Evolutionary conservation across 495 filamentous ascomycete species (phyloP), one percentile per base, ranked within the genome.

Genomic region (Penicillium alfredii): DNA sequence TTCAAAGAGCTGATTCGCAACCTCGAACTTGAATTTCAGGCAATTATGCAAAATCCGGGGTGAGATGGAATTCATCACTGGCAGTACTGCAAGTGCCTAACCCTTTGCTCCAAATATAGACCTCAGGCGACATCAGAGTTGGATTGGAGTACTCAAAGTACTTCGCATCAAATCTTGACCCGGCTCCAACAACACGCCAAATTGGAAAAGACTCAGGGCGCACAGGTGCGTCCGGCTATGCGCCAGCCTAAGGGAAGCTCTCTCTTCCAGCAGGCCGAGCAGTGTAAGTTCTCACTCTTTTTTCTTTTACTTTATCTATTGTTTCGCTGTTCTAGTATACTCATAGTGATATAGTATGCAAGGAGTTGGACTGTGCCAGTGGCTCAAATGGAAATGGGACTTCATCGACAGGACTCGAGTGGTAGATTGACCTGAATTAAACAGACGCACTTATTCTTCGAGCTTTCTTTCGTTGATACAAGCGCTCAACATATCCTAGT

Each of bases 251-350:
- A 58, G 20, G 40, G 45, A 2, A 61, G 59, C 31, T 34, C 42
- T 1, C 45, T 46, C 14, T 66, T 61, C 31, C 51, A 61, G 13
- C 51, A 57, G 18, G 61, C 61, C 10, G 60, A 66, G 12, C 51
- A 66, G 26, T 29, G 61, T 66, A 16, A 45, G 61, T 54, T 1
- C 1, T 8, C 10, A 12, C 3, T 10, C 8, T 5, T 1, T 4
- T 9, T 8, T 8, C 1, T 14, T 4, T n/a, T 15, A 4, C 12
- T 23, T 2, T 3, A 4, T 11, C 5, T 1, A 22, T 27, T 12
- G 18, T 19, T 8, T 48, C 9, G 32, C 6, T 2, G 4, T n/a
- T n/a, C n/a, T n/a, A n/a, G n/a, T n/a, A 13, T 8, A 16, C 30
- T 41, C 4, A 41, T 20, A 8, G 1, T 16, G 25, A 0, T 37